A percentile compares a stretch with the other conserved stretches of the same genome.
Evolutionary conservation across 495 filamentous ascomycete genomes (phyloP).

Genomic region (Penicillium coffeae): DNA sequence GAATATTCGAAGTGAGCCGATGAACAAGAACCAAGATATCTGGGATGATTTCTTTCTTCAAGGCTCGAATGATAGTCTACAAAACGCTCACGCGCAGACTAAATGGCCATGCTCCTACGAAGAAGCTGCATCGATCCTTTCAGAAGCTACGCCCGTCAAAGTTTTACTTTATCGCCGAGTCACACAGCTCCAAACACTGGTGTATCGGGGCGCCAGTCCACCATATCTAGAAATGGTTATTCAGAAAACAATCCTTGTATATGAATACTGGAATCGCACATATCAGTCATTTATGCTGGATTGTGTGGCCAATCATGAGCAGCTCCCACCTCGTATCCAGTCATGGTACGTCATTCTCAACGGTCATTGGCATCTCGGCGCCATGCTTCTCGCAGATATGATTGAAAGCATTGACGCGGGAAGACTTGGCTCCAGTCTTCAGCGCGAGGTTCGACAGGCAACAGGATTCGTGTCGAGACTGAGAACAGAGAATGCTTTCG

Average conservation of each 20-base stretch:
- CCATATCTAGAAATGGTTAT: constrained; percentile 35
- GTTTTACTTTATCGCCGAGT: constrained; percentile 46
- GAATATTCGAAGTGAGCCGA: constrained; percentile 1
- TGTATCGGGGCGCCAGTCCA: constrained; percentile 22
- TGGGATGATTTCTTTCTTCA: constrained; percentile 37
- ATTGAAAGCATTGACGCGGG: constrained; percentile 37
- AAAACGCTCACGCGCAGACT: background rate
- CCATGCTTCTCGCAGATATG: constrained; percentile 41
- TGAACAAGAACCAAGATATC: constrained; percentile 11
- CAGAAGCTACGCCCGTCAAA: constrained; percentile 45
- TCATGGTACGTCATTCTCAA: constrained; percentile 48
- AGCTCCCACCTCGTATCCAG: constrained; percentile 40
- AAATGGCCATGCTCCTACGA: constrained; percentile 46
- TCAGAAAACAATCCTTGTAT: constrained; percentile 30
- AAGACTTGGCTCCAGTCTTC: constrained; percentile 16
- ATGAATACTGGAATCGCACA: constrained; percentile 39
- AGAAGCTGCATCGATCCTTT: constrained; percentile 32
- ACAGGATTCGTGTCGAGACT: constrained; percentile 25
- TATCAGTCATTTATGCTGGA: constrained; percentile 43
- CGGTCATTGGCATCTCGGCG: constrained; percentile 46
- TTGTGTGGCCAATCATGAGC: constrained; percentile 37
- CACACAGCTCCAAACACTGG: constrained; percentile 39
- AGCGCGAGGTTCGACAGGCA: constrained; percentile 23
- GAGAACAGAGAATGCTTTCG: constrained; percentile 27
- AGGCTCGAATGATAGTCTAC: background rate